Base-by-base conservation (phyloP, 2,329 filamentous ascomycete species). In the Onygenales sp. region DNA sequence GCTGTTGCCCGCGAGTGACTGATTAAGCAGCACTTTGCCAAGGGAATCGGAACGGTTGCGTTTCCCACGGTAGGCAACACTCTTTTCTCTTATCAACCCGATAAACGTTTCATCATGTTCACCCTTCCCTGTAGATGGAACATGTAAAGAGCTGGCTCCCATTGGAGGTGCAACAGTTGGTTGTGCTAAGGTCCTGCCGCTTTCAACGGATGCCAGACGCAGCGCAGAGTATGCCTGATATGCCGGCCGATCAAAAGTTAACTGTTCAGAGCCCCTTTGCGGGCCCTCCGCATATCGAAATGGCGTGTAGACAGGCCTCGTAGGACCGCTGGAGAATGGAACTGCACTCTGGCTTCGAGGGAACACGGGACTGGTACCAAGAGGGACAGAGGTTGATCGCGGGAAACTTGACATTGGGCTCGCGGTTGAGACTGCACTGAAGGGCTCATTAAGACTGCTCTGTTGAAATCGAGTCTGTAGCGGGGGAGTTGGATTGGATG, bases 201-300 rank as follows among this genome's bases (percentile, higher is more conserved):
- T 74, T 45, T 73, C 72, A 5, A 66, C 68, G 44, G 69, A 71
- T 21, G 72, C 73, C 52, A 74, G 69, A 17, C 74, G 69, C 54
- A 76, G 59, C 33, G 69, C 73, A 21, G 73, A 75, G 57, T 77
- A 77, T 8, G 72, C 73, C 60, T 76, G 66, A 54, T 74, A 72
- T 27, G 72, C 72, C 4, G 73, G 72, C 14, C 68, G 67, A 42
- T 68, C 65, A 50, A 73, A 65, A 10, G 54, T 59, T 3, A 71
- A 62, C 38, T 71, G 62, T 42, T 72, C 69, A 1, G 70, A 69
- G 50, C 66, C 69, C 50, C 68, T 66, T 59, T 72, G 71, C 32
- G 68, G 69, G 3, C 67, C 72, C 57, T 74, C 70, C 1, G 63
- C 67, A 51, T 75, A 75, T 35, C 70, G 67, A 50, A 75, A 75